Conservation (phyloP, 2,329 filamentous ascomycete species). For the Penicillium sp. region DNA sequence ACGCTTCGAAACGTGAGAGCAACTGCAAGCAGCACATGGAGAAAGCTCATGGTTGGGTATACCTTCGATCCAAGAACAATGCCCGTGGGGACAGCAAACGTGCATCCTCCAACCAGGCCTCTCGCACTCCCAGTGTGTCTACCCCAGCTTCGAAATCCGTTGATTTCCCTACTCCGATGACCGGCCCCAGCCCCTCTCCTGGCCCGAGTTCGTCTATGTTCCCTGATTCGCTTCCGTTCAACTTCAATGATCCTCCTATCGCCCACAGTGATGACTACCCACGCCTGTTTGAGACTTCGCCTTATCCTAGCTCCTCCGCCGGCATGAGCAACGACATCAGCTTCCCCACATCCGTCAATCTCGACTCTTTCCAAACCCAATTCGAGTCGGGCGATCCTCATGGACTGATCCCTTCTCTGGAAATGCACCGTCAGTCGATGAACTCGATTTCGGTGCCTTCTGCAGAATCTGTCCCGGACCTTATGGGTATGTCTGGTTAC, state of each 20-base stretch:
- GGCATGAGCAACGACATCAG: conserved; percentile 21
- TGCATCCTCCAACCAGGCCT: conserved; percentile 45
- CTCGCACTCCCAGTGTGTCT: conserved; percentile 48
- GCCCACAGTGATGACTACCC: conserved; percentile 26
- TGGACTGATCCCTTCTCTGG: conserved; percentile 24
- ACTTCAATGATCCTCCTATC: conserved; percentile 29
- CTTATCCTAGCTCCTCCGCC: conserved; percentile 13
- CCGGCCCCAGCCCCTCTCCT: conserved; percentile 30
- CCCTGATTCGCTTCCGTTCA: conserved; percentile 16
- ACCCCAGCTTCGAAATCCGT: conserved; percentile 61
- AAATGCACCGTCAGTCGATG: conserved; percentile 27
- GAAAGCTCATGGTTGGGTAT: conserved; percentile 89
- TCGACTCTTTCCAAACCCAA: conserved; percentile 29
- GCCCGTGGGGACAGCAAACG: conserved; percentile 59
- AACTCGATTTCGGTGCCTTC: conserved; percentile 24
- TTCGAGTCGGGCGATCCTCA: conserved; percentile 30
- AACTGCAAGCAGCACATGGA: conserved; percentile 99
- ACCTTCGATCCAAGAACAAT: conserved; percentile 89
- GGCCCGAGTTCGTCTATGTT: conserved; percentile 12
- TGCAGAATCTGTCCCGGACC: conserved; percentile 21
- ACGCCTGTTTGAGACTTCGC: conserved; percentile 22
- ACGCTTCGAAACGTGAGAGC: conserved; percentile 91
- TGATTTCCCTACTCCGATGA: conserved; percentile 52
- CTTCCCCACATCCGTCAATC: conserved; percentile 23
- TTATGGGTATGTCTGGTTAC: conserved; percentile 18